Base-by-base conservation (phyloP, 768 basidiomycete genomes). In the Suillus paluster region DNA sequence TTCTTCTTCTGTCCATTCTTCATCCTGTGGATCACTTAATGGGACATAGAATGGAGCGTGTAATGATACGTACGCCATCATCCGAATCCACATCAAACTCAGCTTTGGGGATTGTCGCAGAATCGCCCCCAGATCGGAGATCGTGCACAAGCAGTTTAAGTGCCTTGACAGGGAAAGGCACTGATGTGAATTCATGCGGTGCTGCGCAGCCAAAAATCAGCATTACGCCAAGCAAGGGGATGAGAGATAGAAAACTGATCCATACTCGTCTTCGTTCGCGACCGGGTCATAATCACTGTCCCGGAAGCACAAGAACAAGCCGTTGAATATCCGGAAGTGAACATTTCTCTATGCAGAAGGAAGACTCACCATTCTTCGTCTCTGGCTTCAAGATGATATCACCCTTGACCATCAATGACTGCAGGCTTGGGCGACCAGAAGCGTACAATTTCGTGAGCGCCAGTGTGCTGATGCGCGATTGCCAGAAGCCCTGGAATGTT, bases 401-500 rank as follows among this genome's bases (percentile, higher is more conserved):
- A 9, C 97, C 97, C 73, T 95, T 96, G 49, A 99, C 97, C 30
- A 80, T 73, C 14, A 97, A 77, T 39, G 77, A 81, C 64, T 86
- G 84, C 66, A 98, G 67, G 63, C 84, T 86, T 12, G 87, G 81
- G n/a, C 90, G 82, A 58, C 86, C 82, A 6, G 87, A 84, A 0
- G 77, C 77, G 70, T 91, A 90, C 25, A 99, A 81, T 63, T 91
- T 85, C 33, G 85, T 85, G 55, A 99, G 78, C 1, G 91, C 96
- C 59, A 98, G 78, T 42, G 86, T 89, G 74, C 94, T 95, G 68
- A 97, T 84, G 36, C 94, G 86, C 5, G 88, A 86, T 11, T 94
- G 89, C 96, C 97, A 99, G 75, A 90, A 94, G 34, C 97, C 96
- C 70, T 95, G 94, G 83, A 99, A 92, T 5, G 90, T 94, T 74